Base-by-base conservation (phyloP, 1,139 yeast species). In the Suhomyces bolitotheri region DNA sequence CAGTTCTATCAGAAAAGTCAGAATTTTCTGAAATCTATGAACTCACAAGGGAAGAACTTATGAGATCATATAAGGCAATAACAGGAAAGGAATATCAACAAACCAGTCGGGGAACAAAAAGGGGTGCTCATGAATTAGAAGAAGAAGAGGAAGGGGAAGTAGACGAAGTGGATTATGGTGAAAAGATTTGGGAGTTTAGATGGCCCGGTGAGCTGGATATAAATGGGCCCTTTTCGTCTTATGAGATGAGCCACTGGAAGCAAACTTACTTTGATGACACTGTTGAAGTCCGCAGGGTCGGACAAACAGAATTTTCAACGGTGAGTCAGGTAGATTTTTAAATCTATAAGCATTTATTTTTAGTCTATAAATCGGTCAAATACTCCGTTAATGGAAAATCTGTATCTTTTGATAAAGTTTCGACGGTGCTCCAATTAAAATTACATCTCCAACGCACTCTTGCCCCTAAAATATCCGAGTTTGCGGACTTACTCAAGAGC, bases 361-460 rank as follows among this genome's bases (percentile, higher is more conserved):
- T 21, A 22, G 20, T 10, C 17, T 28, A 31, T 13, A 35, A 40
- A 10, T 37, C 41, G 15, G 42, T 46, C 26, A 48, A 34, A 46
- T 76, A 82, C 33, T 72, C 75, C 16, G 64, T 67, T 3, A 82
- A 57, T 0, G 78, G 81, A 41, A 83, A 71, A n/a, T 66, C 60
- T 14, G 82, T 55, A 25, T 77, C 80, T 19, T 61, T 55, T 0
- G 88, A 78, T 9, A 82, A 54, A 13, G 61, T 56, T 39, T 70
- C 68, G 5, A 78, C 71, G 19, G 73, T 66, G 5, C 66, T 61
- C 78, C 80, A 80, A 26, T 71, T 63, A 11, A 79, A 71, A 47
- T 78, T 80, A 43, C 81, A 72, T 47, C 71, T 77, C 88, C 89
- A 82, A 40, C 80, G 64, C 2, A 82, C 73, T 45, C 76, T 71